A percentile compares a stretch with the other conserved stretches of the same genome.
These are phyloP conservation scores for Phytophthora agathidicida DNA, from an alignment of 352 stramenopile species.

Conservation along the genomic window DNA sequence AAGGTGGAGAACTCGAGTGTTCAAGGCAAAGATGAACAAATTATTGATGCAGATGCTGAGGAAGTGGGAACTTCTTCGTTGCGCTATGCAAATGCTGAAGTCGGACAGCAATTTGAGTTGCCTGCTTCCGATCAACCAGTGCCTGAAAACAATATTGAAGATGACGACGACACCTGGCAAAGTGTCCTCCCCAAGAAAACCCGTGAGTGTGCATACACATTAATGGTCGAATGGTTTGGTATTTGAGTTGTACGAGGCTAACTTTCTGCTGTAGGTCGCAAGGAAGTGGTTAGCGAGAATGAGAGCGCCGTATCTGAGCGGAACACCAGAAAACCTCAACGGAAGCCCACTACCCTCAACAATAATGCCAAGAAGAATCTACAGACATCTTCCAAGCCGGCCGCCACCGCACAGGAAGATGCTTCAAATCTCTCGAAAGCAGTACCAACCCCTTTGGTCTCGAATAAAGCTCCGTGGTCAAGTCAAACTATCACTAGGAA, in stretches of 20 bases:
- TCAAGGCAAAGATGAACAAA: background rate
- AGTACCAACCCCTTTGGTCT: background rate
- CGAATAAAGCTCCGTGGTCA: conserved; percentile 4
- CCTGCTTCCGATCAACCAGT: background rate
- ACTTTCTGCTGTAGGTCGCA: conserved; percentile 28
- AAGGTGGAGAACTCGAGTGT: background rate
- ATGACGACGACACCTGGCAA: conserved; percentile 26
- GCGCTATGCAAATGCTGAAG: background rate
- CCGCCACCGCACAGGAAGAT: background rate
- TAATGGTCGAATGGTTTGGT: background rate
- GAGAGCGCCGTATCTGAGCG: background rate
- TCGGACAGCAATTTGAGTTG: background rate
- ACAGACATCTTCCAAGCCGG: conserved; percentile 1
- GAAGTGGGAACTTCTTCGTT: background rate
- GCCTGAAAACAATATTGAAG: conserved; percentile 1
- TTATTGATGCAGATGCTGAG: background rate
- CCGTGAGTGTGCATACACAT: conserved; percentile 24
- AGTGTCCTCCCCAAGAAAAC: conserved; percentile 35
- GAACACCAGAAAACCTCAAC: conserved; percentile 2
- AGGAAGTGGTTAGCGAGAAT: conserved; percentile 17
- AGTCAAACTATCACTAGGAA: conserved; percentile 4
- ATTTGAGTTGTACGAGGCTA: background rate
- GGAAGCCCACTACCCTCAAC: background rate
- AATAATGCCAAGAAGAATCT: conserved; percentile 13
- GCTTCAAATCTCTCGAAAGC: background rate